phyloP scores from a whole-genome alignment of 2,329 filamentous ascomycete genomes.

The Calonectria hawksworthii region DNA sequence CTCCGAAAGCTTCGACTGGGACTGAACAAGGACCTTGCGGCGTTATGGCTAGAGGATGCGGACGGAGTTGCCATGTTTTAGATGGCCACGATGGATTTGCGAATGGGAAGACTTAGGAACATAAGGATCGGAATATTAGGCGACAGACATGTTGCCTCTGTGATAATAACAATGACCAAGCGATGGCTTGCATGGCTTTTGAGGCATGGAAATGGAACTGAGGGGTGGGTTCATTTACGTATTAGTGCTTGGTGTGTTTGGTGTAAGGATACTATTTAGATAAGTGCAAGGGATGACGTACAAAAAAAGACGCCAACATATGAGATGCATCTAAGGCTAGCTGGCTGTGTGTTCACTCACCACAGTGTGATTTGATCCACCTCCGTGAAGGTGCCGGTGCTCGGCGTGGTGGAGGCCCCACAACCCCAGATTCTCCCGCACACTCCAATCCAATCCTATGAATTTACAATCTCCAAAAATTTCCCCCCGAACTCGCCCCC shows the following conservation, averaged over 20 bases:
- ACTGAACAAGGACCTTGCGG: constrained; percentile 80
- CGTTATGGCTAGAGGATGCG: constrained; percentile 77
- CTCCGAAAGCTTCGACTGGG: constrained; percentile 79
- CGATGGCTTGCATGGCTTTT: neutral
- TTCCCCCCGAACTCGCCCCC: constrained; percentile 47
- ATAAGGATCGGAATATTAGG: neutral
- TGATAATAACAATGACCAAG: constrained; percentile 38
- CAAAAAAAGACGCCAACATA: constrained; percentile 7
- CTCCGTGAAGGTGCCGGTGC: constrained; percentile 30
- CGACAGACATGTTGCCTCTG: neutral
- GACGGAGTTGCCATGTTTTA: constrained; percentile 66
- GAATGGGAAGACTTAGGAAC: neutral
- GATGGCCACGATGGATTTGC: neutral
- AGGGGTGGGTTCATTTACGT: neutral
- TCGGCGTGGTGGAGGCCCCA: constrained; percentile 42
- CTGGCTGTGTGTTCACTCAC: neutral
- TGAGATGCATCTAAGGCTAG: neutral
- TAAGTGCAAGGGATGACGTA: constrained; percentile 9
- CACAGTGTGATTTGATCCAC: neutral
- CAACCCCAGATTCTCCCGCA: constrained; percentile 42
- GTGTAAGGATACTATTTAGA: constrained; percentile 12
- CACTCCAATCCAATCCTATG: constrained; percentile 51
- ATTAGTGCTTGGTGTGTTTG: constrained; percentile 21
- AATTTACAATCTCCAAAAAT: constrained; percentile 54
- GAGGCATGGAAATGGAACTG: neutral